Evolutionary conservation across 148 eudicot genomes (phyloP).

Genomic region (Nepenthes gracilis): DNA sequence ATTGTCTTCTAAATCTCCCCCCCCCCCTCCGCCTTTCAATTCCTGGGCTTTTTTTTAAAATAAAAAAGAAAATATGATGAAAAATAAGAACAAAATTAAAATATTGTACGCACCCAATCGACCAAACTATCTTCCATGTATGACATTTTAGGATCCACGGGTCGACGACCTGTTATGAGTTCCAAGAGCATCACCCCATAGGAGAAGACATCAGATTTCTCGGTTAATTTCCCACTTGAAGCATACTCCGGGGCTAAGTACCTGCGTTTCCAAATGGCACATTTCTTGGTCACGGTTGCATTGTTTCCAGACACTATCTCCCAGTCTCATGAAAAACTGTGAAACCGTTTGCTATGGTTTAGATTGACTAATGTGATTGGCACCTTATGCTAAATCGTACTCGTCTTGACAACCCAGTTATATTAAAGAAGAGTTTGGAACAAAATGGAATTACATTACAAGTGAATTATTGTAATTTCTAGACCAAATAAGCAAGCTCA

Average conservation of each 20-base stretch:
- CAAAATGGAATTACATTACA: too few relatives aligned
- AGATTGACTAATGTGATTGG: too few relatives aligned
- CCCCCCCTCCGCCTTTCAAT: too few relatives aligned
- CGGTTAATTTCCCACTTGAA: slow-evolving; percentile 76
- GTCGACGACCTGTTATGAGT: slow-evolving; percentile 67
- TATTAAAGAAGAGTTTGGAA: too few relatives aligned
- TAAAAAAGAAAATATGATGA: not conserved
- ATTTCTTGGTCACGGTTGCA: not conserved
- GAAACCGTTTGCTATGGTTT: too few relatives aligned
- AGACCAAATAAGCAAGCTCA: slow-evolving; percentile 6
- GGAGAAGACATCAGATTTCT: slow-evolving; percentile 86
- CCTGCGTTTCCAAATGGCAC: slow-evolving; percentile 11
- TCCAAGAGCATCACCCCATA: slow-evolving; percentile 81
- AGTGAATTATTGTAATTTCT: too few relatives aligned
- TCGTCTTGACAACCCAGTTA: too few relatives aligned
- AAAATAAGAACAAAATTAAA: not conserved
- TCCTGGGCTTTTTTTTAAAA: too few relatives aligned
- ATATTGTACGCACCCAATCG: slow-evolving; percentile 47
- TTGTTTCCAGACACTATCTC: not conserved
- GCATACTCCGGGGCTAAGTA: slow-evolving; percentile 91
- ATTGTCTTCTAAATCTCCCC: too few relatives aligned
- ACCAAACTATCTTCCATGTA: slow-evolving; percentile 79
- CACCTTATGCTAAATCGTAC: too few relatives aligned
- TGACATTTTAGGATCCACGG: slow-evolving; percentile 42
- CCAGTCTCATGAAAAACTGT: too few relatives aligned